A percentile compares a stretch with the other conserved stretches of the same genome.
These are phyloP conservation scores for Mycosarcoma mackinlayi DNA, from an alignment of 1,284 basidiomycete genomes.

Conservation along the genomic window DNA sequence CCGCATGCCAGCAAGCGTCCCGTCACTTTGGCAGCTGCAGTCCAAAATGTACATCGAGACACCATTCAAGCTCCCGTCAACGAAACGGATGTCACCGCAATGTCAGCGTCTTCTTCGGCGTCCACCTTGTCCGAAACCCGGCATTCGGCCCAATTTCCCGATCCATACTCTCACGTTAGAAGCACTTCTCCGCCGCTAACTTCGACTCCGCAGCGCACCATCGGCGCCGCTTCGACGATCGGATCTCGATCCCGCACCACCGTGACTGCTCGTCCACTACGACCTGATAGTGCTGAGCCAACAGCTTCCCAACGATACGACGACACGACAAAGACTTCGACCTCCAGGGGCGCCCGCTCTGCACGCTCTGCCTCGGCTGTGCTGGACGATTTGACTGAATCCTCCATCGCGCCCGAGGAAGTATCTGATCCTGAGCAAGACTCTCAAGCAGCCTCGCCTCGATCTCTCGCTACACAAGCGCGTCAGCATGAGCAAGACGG, in stretches of 20 bases:
- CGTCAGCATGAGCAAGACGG: conserved; percentile 9
- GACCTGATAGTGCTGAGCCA: conserved; percentile 13
- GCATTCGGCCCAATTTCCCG: conserved; percentile 28
- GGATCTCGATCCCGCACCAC: conserved; percentile 41
- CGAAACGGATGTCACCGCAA: neutral
- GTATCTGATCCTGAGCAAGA: conserved; percentile 2
- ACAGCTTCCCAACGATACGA: conserved; percentile 22
- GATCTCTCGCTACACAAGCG: neutral
- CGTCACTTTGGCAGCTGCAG: conserved; percentile 28
- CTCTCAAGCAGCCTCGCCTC: neutral
- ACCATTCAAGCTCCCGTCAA: neutral
- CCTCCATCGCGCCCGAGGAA: conserved; percentile 42
- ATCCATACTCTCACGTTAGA: conserved; percentile 36
- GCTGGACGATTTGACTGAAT: conserved; percentile 46
- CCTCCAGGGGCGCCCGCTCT: conserved; percentile 28
- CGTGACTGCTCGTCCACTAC: conserved; percentile 39
- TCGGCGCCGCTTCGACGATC: conserved; percentile 36
- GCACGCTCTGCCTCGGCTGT: conserved; percentile 33
- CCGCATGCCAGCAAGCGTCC: conserved; percentile 24
- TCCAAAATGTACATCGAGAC: conserved; percentile 18
- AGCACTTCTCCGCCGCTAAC: conserved; percentile 45
- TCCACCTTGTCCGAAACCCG: conserved; percentile 33
- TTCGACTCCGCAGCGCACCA: conserved; percentile 38
- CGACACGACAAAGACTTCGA: conserved; percentile 34
- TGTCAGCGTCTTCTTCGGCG: conserved; percentile 33